phyloP scores from a whole-genome alignment of 2,329 filamentous ascomycete species.

The Neonectria ditissima region DNA sequence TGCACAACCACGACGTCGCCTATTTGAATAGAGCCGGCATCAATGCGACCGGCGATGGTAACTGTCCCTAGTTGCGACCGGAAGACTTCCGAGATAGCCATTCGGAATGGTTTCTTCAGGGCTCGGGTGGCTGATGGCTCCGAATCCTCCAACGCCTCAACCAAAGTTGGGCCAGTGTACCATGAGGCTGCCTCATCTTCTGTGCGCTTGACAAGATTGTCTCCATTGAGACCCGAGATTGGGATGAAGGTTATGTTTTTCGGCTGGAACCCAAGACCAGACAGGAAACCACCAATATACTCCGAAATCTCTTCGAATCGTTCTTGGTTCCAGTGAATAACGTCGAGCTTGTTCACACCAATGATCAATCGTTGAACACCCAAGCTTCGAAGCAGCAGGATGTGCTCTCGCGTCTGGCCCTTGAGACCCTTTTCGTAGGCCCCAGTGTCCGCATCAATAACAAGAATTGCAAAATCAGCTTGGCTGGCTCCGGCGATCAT shows the following conservation, averaged over 20 bases:
- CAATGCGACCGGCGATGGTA: constrained; percentile 87
- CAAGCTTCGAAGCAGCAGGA: constrained; percentile 88
- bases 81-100: constrained; percentile 91
- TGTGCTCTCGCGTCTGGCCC: constrained; percentile 95
- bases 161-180: constrained; percentile 83
- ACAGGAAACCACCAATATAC: constrained; percentile 86
- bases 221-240: constrained; percentile 88
- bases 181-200: constrained; percentile 72
- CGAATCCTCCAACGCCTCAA: constrained; percentile 87
- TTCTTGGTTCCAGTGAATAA: constrained; percentile 82
- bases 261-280: constrained; percentile 81
- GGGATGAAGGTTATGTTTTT: constrained; percentile 90
- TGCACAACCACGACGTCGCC: constrained; percentile 85
- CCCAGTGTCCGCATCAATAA: constrained; percentile 90
- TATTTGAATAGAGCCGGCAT: constrained; percentile 84
- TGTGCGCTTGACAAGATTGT: constrained; percentile 79
- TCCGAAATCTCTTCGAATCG: constrained; percentile 88
- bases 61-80: constrained; percentile 83
- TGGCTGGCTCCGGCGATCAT: constrained; percentile 98
- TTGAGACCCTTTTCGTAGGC: constrained; percentile 94
- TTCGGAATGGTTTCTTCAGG: constrained; percentile 81
- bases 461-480: constrained; percentile 94
- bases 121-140: constrained; percentile 75
- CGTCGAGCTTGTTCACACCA: constrained; percentile 95
- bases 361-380: constrained; percentile 90